Base-by-base conservation (phyloP, 2,329 filamentous ascomycete genomes). In the Neofusicoccum kwambonambiense region DNA sequence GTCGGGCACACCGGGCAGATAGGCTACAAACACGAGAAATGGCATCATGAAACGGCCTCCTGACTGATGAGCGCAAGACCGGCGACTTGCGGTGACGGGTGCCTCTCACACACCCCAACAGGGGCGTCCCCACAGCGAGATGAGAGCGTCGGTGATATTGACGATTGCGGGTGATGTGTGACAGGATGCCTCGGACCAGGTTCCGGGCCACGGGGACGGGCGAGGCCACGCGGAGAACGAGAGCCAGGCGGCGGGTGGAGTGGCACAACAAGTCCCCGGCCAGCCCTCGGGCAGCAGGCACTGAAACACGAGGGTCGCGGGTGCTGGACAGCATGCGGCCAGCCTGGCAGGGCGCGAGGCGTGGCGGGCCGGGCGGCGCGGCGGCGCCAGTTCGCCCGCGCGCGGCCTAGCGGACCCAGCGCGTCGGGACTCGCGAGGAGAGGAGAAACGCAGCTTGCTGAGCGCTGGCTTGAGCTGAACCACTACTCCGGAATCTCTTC, bases 401-500 rank as follows among this genome's bases (percentile, higher is more conserved):
- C 19, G 27, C 37, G 52, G 52, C 37, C 34, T 41, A 56, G 27
- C n/a, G 31, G 34, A 57, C 39, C 56, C 56, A 60, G 31, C 37
- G 41, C 47, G 56, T 27, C 56, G 56, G 56, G 56, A 41, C 22
- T n/a, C 13, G 13, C 12, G 22, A 12, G n/a, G 35, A 57, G 39
- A 45, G 27, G 54, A 57, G 54, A 42, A 57, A 22, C 37, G 22
- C 54, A 22, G 35, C 22, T 39, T 42, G 39, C 54, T 57, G 39
- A 60, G 56, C 27, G 15, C 41, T 60, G 56, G 56, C 56, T 60
- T 34, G 31, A 37, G 41, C 27, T 60, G 56, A 60, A 60, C 58
- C 58, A 51, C 19, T 51, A 42, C 58, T 62, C 61, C 47, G 61
- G 61, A 45, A 63, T 54, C 47, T 54, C 49, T 63, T 63, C 47